Percentiles rank a stretch among this genome's conserved stretches.
Conservation (phyloP, 2,329 filamentous ascomycete genomes). For the Fusarium domesticum region DNA sequence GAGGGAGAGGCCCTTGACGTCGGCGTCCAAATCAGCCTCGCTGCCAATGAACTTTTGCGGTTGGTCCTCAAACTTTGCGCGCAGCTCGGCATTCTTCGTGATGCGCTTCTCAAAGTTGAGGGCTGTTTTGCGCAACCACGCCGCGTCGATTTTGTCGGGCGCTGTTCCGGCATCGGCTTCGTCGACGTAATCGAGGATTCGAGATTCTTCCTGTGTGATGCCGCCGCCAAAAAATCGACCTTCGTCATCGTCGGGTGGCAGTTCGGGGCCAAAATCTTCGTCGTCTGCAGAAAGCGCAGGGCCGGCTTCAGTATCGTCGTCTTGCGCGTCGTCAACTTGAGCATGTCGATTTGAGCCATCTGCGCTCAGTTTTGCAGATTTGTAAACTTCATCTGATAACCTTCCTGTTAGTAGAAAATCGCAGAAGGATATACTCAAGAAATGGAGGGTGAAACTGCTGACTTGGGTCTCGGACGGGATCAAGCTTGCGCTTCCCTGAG, state of each 20-base stretch:
- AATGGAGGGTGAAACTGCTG: slow-evolving; percentile 27
- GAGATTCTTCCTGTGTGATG: slow-evolving; percentile 73
- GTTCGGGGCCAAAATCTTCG: slow-evolving; percentile 45
- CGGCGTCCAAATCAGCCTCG: slow-evolving; percentile 86
- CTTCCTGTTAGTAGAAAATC: slow-evolving; percentile 2
- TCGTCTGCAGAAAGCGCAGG: slow-evolving; percentile 48
- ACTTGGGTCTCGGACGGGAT: slow-evolving; percentile 62
- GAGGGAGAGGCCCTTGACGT: slow-evolving; percentile 83
- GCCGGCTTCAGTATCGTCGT: slow-evolving; percentile 50
- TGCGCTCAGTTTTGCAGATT: slow-evolving; percentile 53
- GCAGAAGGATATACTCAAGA: neutral
- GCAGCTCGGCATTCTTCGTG: slow-evolving; percentile 82
- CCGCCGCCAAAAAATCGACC: slow-evolving; percentile 95
- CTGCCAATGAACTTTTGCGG: slow-evolving; percentile 79
- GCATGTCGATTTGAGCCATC: slow-evolving; percentile 46
- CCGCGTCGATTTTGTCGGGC: slow-evolving; percentile 74
- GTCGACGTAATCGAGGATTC: slow-evolving; percentile 87
- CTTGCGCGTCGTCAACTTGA: slow-evolving; percentile 44
- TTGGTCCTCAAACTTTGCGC: slow-evolving; percentile 77
- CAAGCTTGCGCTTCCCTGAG: slow-evolving; percentile 61
- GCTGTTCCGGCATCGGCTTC: slow-evolving; percentile 37
- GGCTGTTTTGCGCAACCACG: slow-evolving; percentile 80
- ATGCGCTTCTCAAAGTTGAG: slow-evolving; percentile 88
- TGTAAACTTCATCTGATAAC: slow-evolving; percentile 58
- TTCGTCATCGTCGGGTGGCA: slow-evolving; percentile 64